Evolutionary conservation across 805 yeast species (phyloP), one percentile per base, ranked within the genome.

Genomic region (Ogataea methanolica): DNA sequence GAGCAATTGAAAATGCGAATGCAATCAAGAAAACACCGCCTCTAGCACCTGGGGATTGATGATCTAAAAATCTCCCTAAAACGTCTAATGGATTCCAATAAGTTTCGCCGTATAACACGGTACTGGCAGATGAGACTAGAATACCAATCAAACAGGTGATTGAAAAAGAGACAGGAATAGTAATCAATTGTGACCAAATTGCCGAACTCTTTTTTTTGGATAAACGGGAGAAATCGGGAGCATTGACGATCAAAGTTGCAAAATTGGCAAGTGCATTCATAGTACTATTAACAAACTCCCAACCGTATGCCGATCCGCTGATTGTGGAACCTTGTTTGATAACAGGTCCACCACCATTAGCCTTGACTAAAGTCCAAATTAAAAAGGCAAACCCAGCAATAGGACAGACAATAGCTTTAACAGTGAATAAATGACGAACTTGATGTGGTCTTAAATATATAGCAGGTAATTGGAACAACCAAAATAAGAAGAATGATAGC

Each of bases 191-290:
- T 2, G 88, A 75, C 65, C 74, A 71, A n/a, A 71, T 58, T 4
- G 83, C 74, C 19, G 79, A 69, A 39, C 57, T 64, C 44, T 76
- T 72, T 21, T 79, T 81, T 53, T 73, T 76, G 9, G 96, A 85
- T 68, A 88, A 84, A 66, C 97, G 79, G 23, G 96, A 76, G 66
- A 89, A 89, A 71, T 89, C 97, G 1, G 96, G 95, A 15, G 94
- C 87, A 68, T 89, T 89, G 45, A 85, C 78, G 60, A 90, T 85
- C 59, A 89, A 75, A n/a, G 96, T 85, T 5, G 96, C 94, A 61
- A 89, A 89, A 68, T 88, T 89, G 26, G 95, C 87, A 52, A 89
- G 69, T 19, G 90, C 76, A 67, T 82, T 84, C 96, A 90, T 86
- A 33, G 82, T 73, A 5, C 92, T 79, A 56, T 75, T 75, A 45